Percentiles rank a stretch among this genome's conserved stretches.
These are phyloP conservation scores for Eleusine coracana DNA, from an alignment of 176 grass and related monocot genomes.

Conservation along the genomic window DNA sequence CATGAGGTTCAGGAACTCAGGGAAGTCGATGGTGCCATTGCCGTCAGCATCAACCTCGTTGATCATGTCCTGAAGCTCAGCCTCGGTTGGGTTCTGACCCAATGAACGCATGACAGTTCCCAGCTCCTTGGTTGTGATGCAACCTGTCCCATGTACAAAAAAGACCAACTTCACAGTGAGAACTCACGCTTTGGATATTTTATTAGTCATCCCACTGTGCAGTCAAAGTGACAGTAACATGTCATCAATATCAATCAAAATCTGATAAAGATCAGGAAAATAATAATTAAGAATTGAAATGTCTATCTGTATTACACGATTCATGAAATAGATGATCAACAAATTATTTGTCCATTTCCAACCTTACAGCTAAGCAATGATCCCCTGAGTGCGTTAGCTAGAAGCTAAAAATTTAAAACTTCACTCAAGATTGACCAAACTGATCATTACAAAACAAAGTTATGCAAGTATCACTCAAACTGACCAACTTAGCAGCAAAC, in stretches of 20 bases:
- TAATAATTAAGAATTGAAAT: slow-evolving; percentile 10
- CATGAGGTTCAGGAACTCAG: slow-evolving; percentile 93
- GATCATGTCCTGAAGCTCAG: slow-evolving; percentile 97
- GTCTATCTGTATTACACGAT: neutral
- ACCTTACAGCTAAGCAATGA: neutral
- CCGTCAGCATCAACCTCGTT: slow-evolving; percentile 91
- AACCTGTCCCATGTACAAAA: slow-evolving; percentile 48
- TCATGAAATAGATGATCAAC: neutral
- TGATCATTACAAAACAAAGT: neutral
- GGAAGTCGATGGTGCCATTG: slow-evolving; percentile 93
- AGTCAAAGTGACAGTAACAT: slow-evolving; percentile 1
- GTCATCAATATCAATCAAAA: neutral
- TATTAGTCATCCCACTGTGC: neutral
- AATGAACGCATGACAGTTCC: slow-evolving; percentile 92
- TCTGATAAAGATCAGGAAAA: neutral
- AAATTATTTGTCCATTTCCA: neutral
- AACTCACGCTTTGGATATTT: neutral
- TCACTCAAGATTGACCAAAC: neutral
- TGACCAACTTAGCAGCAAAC: neutral
- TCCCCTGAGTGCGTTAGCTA: neutral
- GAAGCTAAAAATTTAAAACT: neutral
- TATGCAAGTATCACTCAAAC: neutral
- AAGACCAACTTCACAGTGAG: neutral
- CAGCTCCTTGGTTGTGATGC: slow-evolving; percentile 96
- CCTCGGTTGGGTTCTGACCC: slow-evolving; percentile 93